Base-by-base conservation (phyloP, 2,329 filamentous ascomycete species). In the Biscogniauxia sp. region DNA sequence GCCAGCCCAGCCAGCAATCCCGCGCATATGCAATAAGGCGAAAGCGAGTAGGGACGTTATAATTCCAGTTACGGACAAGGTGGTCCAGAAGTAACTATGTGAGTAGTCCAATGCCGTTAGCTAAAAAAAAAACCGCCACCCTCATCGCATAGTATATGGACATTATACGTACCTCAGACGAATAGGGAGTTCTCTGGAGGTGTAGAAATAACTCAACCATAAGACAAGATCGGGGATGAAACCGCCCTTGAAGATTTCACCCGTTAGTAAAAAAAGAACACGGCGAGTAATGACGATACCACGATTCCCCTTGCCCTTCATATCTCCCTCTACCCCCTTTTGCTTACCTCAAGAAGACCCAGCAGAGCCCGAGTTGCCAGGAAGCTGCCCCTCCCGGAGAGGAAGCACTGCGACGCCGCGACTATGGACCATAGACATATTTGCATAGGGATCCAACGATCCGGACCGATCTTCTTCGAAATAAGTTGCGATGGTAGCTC, bases 401-500 rank as follows among this genome's bases (percentile, higher is more conserved):
- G 60, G 52, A 63, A 62, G 52, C 67, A 72, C 45, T 74, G 72
- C 1, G 67, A 67, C 26, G 66, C 61, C 6, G 71, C 69, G 6
- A 73, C 71, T 11, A 74, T 62, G 0, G 69, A 72, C 70, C 71
- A 73, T 20, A 73, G 17, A 45, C 68, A 68, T 41, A 74, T 74
- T 58, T 73, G 71, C 41, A 66, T 69, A 11, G 72, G 71, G 23
- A 73, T 72, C 72, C 71, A 74, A 55, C 68, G 67, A 59, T 73
- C 71, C 4, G 72, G 71, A 0, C 71, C 72, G 1, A 73, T 64
- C 67, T 80, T 81, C 70, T 88, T 88, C 51, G 79, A 82, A 15
- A 88, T 68, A 8, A 88, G 76, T 66, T 88, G 85, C 0, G 84
- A 88, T 0, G 86, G 86, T 1, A 88, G 73, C 66, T 88, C 86